phyloP scores from a whole-genome alignment of 768 basidiomycete species.

The Pleurotus pulmonarius region DNA sequence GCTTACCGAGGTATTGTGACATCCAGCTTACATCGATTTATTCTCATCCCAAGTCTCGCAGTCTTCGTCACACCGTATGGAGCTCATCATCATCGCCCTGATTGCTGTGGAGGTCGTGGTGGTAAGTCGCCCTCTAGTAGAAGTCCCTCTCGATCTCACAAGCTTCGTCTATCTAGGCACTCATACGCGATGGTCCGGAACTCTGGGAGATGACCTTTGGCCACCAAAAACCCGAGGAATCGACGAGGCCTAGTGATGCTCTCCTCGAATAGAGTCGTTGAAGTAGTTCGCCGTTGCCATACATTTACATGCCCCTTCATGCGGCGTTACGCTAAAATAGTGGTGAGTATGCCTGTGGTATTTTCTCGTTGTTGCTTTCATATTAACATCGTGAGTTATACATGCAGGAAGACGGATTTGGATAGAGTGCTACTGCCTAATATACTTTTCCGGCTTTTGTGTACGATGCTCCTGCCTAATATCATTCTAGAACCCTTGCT shows the following conservation, averaged over 20 bases:
- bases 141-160: background rate
- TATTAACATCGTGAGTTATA: no score
- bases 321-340: no score
- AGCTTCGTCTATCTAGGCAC: constrained; percentile 39
- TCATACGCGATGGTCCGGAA: constrained; percentile 78
- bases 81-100: constrained; percentile 90
- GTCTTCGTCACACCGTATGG: constrained; percentile 91
- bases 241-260: background rate
- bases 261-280: background rate
- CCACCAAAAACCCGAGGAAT: background rate
- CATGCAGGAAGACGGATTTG: no score
- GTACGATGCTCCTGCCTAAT: no score
- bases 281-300: no score
- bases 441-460: no score
- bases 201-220: constrained; percentile 57
- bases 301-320: no score
- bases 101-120: constrained; percentile 96
- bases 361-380: no score
- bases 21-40: background rate
- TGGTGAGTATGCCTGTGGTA: no score
- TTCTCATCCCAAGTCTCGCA: constrained; percentile 25
- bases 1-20: constrained; percentile 66
- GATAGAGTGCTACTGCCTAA: no score
- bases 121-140: constrained; percentile 38
- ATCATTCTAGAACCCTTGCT: no score